Base-by-base conservation (phyloP, 179 eudicot genomes). In the Drosera spatulata region DNA sequence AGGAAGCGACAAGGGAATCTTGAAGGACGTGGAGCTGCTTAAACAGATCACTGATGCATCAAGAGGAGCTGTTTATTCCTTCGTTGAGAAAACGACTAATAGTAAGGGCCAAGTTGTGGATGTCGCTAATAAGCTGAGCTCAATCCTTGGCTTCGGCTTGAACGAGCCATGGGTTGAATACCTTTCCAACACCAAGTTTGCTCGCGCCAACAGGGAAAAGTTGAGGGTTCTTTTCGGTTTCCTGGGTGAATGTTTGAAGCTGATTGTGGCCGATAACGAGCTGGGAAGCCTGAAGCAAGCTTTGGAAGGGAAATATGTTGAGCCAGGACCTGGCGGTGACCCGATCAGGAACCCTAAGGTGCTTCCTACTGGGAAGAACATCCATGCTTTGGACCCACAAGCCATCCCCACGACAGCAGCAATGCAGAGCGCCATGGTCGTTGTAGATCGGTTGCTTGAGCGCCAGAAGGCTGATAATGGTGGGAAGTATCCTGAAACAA, bases 261-360 rank as follows among this genome's bases (percentile, higher is more conserved):
- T 89, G 44, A 44, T 93, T 70, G 95, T 93, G 59, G 90, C 91
- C 43, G 95, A 93, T 71, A 93, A 93, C 58, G 99, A 93, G 71
- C 58, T 93, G 45, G 96, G 99, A 39, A 81, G 88, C 68, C 61
- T 93, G 72, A 93, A 93, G 66, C 96, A 93, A 67, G 96, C 99
- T 39, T 74, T 93, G 51, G 99, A 89, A 63, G 99, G 99, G 7
- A 93, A 81, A 65, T 93, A 69, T 46, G 99, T 93, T n/a, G 95
- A 88, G 73, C 99, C 99, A 0, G 96, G 98, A 51, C 98, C 98
- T 0, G 98, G 98, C 15, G 98, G 99, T 44, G 99, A 93, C 63
- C 99, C 99, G 3, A 93, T 93, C 7, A 84, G 99, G 51, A 93
- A 93, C 80, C 99, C 99, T 0, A 93, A 93, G 63, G 96, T 93